These are phyloP conservation scores for Naganishia friedmannii DNA, from an alignment of 768 basidiomycete genomes.

Conservation along the genomic window DNA sequence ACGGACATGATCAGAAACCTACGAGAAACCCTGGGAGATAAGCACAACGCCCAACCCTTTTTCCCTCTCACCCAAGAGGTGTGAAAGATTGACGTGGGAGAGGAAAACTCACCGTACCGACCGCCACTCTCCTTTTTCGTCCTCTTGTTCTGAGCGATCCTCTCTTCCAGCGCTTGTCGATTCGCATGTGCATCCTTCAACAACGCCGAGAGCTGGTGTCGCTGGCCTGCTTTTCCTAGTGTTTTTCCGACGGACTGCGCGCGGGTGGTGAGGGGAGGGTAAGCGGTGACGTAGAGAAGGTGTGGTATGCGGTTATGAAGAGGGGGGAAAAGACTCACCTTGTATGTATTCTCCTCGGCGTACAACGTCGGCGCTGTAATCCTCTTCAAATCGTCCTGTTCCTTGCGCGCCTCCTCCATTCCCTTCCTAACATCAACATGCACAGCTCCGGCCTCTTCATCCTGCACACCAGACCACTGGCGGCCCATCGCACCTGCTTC, in stretches of 20 bases:
- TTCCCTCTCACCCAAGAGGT: too few species aligned
- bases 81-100: background rate
- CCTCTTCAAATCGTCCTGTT: constrained; percentile 38
- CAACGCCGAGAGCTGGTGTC: constrained; percentile 49
- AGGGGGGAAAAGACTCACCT: constrained; percentile 36
- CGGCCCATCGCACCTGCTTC: constrained; percentile 38
- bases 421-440: constrained; percentile 35
- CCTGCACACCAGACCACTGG: constrained; percentile 44
- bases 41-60: too few species aligned
- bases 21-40: too few species aligned
- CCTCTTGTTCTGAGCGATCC: constrained; percentile 42
- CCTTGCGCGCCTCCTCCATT: constrained; percentile 27
- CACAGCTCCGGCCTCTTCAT: constrained; percentile 30
- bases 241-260: constrained; percentile 43
- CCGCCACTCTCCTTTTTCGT: constrained; percentile 37
- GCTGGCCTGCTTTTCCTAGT: constrained; percentile 46
- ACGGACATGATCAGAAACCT: too few species aligned
- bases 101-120: constrained; percentile 40
- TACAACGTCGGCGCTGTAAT: constrained; percentile 36
- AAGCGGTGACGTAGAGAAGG: background rate
- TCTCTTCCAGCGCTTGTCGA: constrained; percentile 36
- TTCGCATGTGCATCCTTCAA: constrained; percentile 44
- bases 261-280: background rate
- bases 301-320: background rate
- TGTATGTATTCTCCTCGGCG: constrained; percentile 43